These are phyloP conservation scores for Stenocarpella maydis DNA, from an alignment of 2,329 filamentous ascomycete genomes.

Conservation along the genomic window DNA sequence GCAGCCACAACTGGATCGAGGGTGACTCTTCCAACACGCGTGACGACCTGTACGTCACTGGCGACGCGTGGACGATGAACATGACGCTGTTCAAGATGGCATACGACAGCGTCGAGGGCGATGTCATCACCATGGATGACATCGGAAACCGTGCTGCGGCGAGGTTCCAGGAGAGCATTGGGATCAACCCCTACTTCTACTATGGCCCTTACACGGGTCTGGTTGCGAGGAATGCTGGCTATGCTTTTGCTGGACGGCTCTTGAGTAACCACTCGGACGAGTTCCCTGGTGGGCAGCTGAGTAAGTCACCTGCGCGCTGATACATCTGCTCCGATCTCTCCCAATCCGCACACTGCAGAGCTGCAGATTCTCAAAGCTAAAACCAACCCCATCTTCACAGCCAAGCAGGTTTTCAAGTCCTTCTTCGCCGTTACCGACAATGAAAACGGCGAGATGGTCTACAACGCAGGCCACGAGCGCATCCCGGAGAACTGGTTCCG, in stretches of 20 bases:
- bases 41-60: constrained; percentile 59
- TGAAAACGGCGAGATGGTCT: constrained; percentile 46
- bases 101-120: constrained; percentile 51
- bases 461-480: constrained; percentile 57
- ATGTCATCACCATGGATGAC: constrained; percentile 50
- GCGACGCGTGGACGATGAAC: constrained; percentile 60
- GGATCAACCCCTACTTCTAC: constrained; percentile 62
- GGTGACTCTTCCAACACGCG: constrained; percentile 61
- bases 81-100: constrained; percentile 59
- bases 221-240: constrained; percentile 57
- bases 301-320: too few relatives aligned
- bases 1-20: constrained; percentile 65
- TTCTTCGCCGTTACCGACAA: constrained; percentile 57
- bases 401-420: constrained; percentile 50
- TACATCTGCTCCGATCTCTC: too few relatives aligned
- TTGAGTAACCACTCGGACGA: constrained; percentile 54
- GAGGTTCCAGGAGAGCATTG: constrained; percentile 56
- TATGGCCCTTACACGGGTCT: constrained; percentile 61
- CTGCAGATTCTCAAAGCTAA: too few relatives aligned
- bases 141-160: constrained; percentile 52
- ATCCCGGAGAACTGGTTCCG: constrained; percentile 64
- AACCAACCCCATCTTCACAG: background rate
- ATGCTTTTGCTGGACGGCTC: constrained; percentile 52
- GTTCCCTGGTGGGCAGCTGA: constrained; percentile 17
- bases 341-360: too few relatives aligned